Evolutionary conservation across 345 rosid species (phyloP), one percentile per base, ranked within the genome.

Genomic region (Rubroshorea leprosula): DNA sequence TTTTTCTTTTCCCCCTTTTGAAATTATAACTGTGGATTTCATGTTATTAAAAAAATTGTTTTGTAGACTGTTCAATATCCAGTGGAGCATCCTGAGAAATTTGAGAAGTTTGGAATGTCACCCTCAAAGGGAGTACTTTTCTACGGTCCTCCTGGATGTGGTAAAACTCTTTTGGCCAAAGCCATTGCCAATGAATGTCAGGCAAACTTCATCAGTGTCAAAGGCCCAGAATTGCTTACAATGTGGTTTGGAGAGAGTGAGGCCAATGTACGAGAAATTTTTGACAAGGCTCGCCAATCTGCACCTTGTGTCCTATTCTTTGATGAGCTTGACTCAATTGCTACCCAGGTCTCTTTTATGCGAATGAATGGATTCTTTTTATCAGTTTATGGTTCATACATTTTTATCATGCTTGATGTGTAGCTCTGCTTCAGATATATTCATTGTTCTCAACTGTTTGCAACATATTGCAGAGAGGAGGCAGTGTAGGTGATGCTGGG

Each of bases 221-320:
- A 90, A 73, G 97, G 97, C 56, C 97, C 97, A 0, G 97, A 90
- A 69, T 76, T 91, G 68, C 96, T 91, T 15, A 91, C 96, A 5
- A 91, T 91, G 98, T 91, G 98, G 98, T 91, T 91, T 63, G 96
- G 96, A 48, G 95, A 91, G 72, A 91, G 96, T 61, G 98, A 91
- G 59, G 98, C 98, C 26, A 91, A 91, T 41, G 98, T 91, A 1
- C 82, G 98, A 46, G 98, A 91, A 69, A 91, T 91, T 53, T 91
- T 91, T 58, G 98, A 91, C 73, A 91, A 91, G 79, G 96, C 96
- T 63, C 89, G 96, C 39, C 85, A 80, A 15, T 91, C 98, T 60
- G 96, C 98, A 54, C 98, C 96, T 49, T 91, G 98, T 35, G 95
- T 91, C 56, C 81, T 91, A 44, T 91, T 91, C 71, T 91, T 88